phyloP scores from a whole-genome alignment of 2,329 filamentous ascomycete species.

The Cladophialophora psammophila region DNA sequence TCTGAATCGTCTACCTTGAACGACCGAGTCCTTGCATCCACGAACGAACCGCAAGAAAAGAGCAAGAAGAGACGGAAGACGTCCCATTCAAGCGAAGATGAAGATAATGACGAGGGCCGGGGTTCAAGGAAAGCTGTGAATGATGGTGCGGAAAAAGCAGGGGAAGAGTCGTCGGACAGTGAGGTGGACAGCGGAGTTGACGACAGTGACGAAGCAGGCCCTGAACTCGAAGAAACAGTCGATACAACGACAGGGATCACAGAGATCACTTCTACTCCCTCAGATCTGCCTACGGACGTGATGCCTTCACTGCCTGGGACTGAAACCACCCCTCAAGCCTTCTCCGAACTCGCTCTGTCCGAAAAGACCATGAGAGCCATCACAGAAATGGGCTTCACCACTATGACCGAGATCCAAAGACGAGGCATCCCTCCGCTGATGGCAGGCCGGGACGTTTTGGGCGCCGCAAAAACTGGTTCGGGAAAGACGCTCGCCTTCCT shows the following conservation, averaged over 20 bases:
- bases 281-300: conserved; percentile 61
- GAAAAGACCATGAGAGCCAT: conserved; percentile 90
- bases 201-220: conserved; percentile 39
- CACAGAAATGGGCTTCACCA: conserved; percentile 88
- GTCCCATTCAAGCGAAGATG: conserved; percentile 42
- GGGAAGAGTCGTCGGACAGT: conserved; percentile 48
- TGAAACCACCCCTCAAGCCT: conserved; percentile 70
- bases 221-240: conserved; percentile 45
- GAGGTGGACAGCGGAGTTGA: conserved; percentile 45
- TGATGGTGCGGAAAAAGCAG: conserved; percentile 48
- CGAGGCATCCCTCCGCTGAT: conserved; percentile 86
- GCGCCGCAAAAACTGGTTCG: conserved; percentile 93
- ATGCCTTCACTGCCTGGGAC: conserved; percentile 65
- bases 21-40: conserved; percentile 34
- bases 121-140: conserved; percentile 46
- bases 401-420: conserved; percentile 94
- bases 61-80: conserved; percentile 51
- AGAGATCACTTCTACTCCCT: conserved; percentile 32
- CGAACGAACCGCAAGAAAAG: conserved; percentile 39
- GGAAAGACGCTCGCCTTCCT: conserved; percentile 96
- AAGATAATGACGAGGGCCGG: conserved; percentile 52
- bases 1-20: conserved; percentile 27
- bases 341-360: conserved; percentile 82
- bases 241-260: conserved; percentile 37
- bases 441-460: conserved; percentile 89